phyloP scores from a whole-genome alignment of 495 filamentous ascomycete species.

The Penicillium tannophilum region DNA sequence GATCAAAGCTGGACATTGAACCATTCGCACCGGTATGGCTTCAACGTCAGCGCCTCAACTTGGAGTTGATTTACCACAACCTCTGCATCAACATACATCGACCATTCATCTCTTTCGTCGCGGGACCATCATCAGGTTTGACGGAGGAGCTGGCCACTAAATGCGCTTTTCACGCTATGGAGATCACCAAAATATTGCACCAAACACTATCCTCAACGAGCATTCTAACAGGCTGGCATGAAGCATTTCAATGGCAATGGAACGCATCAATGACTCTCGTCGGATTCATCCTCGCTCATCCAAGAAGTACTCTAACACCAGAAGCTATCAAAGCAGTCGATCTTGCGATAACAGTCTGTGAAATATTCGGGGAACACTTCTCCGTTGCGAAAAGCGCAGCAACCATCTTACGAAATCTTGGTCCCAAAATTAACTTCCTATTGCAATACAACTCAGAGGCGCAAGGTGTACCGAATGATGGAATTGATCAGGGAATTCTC shows the following conservation, averaged over 20 bases:
- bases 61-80: conserved; percentile 55
- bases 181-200: conserved; percentile 50
- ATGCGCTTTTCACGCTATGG: conserved; percentile 51
- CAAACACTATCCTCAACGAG: conserved; percentile 48
- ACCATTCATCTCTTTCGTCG: conserved; percentile 48
- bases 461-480: not conserved
- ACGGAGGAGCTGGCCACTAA: conserved; percentile 34
- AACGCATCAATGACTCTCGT: conserved; percentile 52
- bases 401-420: conserved; percentile 6
- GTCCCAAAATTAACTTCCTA: conserved; percentile 2
- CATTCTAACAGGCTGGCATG: conserved; percentile 51
- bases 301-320: conserved; percentile 23
- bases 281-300: conserved; percentile 51
- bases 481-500: not conserved
- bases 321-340: conserved; percentile 42
- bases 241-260: conserved; percentile 56
- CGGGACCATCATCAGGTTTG: conserved; percentile 15
- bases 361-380: conserved; percentile 47
- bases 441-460: conserved; percentile 5
- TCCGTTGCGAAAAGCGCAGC: conserved; percentile 46
- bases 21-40: conserved; percentile 42
- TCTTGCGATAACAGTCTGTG: conserved; percentile 44
- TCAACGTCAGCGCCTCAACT: conserved; percentile 51
- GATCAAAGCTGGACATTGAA: conserved; percentile 39
- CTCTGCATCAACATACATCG: conserved; percentile 46